Conservation (phyloP, 306 rosid species). For the Cicer judaicum region DNA sequence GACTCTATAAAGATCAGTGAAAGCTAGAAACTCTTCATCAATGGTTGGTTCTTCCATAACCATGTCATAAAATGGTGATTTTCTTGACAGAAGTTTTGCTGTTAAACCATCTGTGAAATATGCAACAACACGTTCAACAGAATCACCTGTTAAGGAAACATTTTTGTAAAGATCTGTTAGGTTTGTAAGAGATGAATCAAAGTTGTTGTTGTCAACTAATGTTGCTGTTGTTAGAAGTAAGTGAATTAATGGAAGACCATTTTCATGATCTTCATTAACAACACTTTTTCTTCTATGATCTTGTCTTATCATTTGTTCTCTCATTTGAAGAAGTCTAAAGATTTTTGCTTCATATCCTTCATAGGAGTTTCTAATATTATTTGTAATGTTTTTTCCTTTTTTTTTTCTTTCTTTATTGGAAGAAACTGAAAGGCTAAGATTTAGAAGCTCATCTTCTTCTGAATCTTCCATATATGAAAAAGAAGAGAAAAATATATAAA, state of each 20-base stretch:
- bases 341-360: slow-evolving; percentile 69
- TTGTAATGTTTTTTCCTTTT: slow-evolving; percentile 50
- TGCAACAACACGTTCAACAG: slow-evolving; percentile 72
- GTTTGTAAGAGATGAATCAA: slow-evolving; percentile 53
- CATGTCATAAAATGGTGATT: slow-evolving; percentile 71
- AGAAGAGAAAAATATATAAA: neutral
- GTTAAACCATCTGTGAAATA: slow-evolving; percentile 70
- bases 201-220: slow-evolving; percentile 51
- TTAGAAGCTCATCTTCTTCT: slow-evolving; percentile 69
- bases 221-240: slow-evolving; percentile 67
- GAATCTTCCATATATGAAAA: slow-evolving; percentile 61
- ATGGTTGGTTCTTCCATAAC: slow-evolving; percentile 67
- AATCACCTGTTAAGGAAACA: slow-evolving; percentile 65
- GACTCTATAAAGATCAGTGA: slow-evolving; percentile 65
- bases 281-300: slow-evolving; percentile 41
- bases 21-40: slow-evolving; percentile 64
- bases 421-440: slow-evolving; percentile 74
- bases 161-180: slow-evolving; percentile 55
- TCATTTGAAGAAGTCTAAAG: slow-evolving; percentile 71
- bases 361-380: slow-evolving; percentile 31
- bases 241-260: slow-evolving; percentile 68
- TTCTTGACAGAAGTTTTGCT: slow-evolving; percentile 61
- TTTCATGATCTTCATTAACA: slow-evolving; percentile 41
- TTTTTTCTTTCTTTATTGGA: slow-evolving; percentile 55
- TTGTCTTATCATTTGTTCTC: slow-evolving; percentile 72